Percentiles rank a stretch among this genome's conserved stretches.
Conservation (phyloP, 2,329 filamentous ascomycete species). For the Colletotrichum sidae region DNA sequence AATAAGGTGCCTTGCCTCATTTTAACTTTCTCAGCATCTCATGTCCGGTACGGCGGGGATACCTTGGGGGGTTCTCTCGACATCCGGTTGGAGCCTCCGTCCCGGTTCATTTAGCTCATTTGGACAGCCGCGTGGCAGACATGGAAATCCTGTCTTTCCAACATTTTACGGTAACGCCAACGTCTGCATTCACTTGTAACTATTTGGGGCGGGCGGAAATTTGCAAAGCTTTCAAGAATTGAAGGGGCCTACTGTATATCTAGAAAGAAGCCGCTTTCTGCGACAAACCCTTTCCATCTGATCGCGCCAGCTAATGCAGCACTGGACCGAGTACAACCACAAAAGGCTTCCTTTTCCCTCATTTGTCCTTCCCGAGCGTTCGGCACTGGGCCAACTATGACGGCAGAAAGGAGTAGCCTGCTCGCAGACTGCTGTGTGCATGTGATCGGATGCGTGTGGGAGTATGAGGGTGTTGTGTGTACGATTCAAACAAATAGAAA, state of each 20-base stretch:
- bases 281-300: slow-evolving; percentile 16
- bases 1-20: neutral
- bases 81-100: neutral
- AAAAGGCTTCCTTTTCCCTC: slow-evolving; percentile 17
- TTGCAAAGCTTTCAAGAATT: slow-evolving; percentile 30
- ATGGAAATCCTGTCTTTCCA: slow-evolving; percentile 29
- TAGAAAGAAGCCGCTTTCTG: slow-evolving; percentile 33
- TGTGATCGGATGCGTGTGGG: slow-evolving; percentile 3
- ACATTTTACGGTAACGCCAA: neutral
- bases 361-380: slow-evolving; percentile 15
- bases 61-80: neutral
- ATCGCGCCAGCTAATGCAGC: slow-evolving; percentile 33
- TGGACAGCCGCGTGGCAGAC: slow-evolving; percentile 21
- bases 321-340: slow-evolving; percentile 30
- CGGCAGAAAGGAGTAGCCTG: slow-evolving; percentile 32
- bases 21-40: neutral
- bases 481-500: slow-evolving; percentile 38
- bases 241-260: slow-evolving; percentile 33
- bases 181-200: neutral
- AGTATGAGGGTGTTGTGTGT: slow-evolving; percentile 34
- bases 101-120: slow-evolving; percentile 14
- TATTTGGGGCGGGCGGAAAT: neutral
- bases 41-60: neutral
- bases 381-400: slow-evolving; percentile 20
- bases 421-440: slow-evolving; percentile 31